These are phyloP conservation scores for Candida namnaoensis DNA, from an alignment of 805 yeast genomes.

Conservation along the genomic window DNA sequence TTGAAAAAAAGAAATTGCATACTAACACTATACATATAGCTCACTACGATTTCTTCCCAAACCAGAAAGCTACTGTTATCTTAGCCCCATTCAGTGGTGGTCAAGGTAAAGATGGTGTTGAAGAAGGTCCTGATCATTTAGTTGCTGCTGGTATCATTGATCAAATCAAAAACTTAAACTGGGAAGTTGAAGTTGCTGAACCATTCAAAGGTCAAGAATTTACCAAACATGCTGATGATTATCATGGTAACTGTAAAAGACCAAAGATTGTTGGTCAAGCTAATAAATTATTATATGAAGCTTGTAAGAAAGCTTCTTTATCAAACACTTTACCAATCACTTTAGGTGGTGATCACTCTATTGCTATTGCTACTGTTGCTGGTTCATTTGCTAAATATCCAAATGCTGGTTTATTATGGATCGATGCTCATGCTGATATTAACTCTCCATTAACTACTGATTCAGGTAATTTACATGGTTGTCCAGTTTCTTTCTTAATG, in stretches of 20 bases:
- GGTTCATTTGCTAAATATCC: slow-evolving; percentile 77
- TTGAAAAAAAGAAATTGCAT: neutral
- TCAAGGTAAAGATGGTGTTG: slow-evolving; percentile 91
- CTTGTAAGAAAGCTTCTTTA: slow-evolving; percentile 44
- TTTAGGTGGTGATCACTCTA: slow-evolving; percentile 94
- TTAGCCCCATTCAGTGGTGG: slow-evolving; percentile 95
- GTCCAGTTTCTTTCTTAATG: slow-evolving; percentile 87
- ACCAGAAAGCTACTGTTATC: slow-evolving; percentile 56
- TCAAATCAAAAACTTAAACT: slow-evolving; percentile 61
- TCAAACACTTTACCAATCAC: slow-evolving; percentile 63
- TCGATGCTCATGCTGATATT: slow-evolving; percentile 97
- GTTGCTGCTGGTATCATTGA: slow-evolving; percentile 60
- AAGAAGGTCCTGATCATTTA: slow-evolving; percentile 82
- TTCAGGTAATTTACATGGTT: slow-evolving; percentile 92
- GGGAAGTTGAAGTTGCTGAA: slow-evolving; percentile 47
- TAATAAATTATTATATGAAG: slow-evolving; percentile 50
- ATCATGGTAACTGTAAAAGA: slow-evolving; percentile 52
- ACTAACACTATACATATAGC: slow-evolving; percentile 6
- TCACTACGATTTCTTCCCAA: slow-evolving; percentile 44
- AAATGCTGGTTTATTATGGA: slow-evolving; percentile 88
- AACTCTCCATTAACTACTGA: slow-evolving; percentile 79
- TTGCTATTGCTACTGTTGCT: slow-evolving; percentile 87
- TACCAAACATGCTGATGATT: slow-evolving; percentile 39
- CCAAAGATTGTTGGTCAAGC: slow-evolving; percentile 73
- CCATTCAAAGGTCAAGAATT: slow-evolving; percentile 46